Evolutionary conservation across 345 rosid genomes (phyloP), one percentile per base, ranked within the genome.

Genomic region (Linum trigynum): DNA sequence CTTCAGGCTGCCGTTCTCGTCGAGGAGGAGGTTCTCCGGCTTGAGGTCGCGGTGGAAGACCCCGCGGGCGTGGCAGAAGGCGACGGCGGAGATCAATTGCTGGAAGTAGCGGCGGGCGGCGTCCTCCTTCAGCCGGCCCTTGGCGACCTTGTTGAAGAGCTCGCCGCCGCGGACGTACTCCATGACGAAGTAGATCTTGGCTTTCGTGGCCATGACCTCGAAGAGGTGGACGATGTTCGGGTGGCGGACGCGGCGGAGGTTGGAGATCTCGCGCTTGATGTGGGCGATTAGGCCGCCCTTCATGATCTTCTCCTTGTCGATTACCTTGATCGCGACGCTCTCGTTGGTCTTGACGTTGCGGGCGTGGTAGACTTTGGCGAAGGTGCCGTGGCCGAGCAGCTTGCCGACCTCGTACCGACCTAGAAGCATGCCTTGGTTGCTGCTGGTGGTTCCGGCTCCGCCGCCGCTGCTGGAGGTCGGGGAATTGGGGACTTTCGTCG

Each of bases 181-280:
- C 61, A 57, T 57, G 1, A 57, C 61, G 38, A 57, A 57, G 61
- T 57, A 57, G 11, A 57, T 57, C 61, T 57, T 57, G 61, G 61
- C 61, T 2, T 57, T 57, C 1, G 61, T 57, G 2, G 61, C 61
- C 61, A 57, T 57, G 0, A 57, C 61, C 38, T 57, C 61, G 61
- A 57, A 57, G 2, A 57, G 61, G 10, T 57, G 61, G 11, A 57
- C 61, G 61, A 57, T 57, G 38, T 57, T 16, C 38, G 61, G 61
- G 38, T 57, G 61, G 38, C 61, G 61, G 10, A 57, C 61, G 61
- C 61, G 61, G 9, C 61, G 61, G 61, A 57, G 61, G 38, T 57
- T 57, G 38, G 61, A 57, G 61, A 57, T 57, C 23, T 57, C 61
- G 61, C 61, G 61, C 61, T 57, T 57, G 61, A 57, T 57, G 61